phyloP scores from a whole-genome alignment of 176 grass and related monocot genomes.

The Olyra latifolia region DNA sequence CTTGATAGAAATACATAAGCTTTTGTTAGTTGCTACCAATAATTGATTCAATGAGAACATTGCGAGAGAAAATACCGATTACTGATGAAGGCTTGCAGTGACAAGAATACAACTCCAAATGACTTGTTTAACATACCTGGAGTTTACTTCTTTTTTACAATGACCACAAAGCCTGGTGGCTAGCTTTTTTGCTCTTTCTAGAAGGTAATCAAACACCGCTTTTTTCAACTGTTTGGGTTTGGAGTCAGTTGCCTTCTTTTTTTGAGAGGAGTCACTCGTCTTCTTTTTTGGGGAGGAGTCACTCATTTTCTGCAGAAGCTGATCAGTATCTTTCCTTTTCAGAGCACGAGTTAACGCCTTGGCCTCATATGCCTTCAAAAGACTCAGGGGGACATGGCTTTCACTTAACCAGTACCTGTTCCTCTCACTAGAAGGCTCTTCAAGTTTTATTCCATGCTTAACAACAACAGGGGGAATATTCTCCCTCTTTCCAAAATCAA shows the following conservation, averaged over 20 bases:
- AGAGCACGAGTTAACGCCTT: conserved; percentile 68
- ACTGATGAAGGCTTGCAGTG: background rate
- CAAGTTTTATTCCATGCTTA: conserved; percentile 77
- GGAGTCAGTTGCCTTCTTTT: conserved; percentile 33
- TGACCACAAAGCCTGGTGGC: conserved; percentile 64
- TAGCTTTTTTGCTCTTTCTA: conserved; percentile 67
- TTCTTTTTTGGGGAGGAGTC: background rate
- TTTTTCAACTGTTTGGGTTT: conserved; percentile 43
- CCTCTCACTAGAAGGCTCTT: conserved; percentile 76
- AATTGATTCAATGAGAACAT: background rate
- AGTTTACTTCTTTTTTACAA: conserved; percentile 63
- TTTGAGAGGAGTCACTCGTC: too few relatives aligned
- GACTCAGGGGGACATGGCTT: conserved; percentile 70
- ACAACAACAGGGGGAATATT: conserved; percentile 84
- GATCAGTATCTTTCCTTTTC: conserved; percentile 72
- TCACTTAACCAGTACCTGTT: conserved; percentile 95
- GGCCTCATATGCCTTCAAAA: conserved; percentile 87
- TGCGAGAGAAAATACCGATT: background rate
- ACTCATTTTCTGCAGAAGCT: conserved; percentile 40
- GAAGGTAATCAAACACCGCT: conserved; percentile 61
- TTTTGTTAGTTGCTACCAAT: background rate
- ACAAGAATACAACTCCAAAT: conserved; percentile 5
- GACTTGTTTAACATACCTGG: conserved; percentile 51
- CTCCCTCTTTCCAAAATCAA: conserved; percentile 95
- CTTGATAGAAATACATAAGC: background rate